Conservation (phyloP, 2,329 filamentous ascomycete genomes). For the Claviceps sp. region DNA sequence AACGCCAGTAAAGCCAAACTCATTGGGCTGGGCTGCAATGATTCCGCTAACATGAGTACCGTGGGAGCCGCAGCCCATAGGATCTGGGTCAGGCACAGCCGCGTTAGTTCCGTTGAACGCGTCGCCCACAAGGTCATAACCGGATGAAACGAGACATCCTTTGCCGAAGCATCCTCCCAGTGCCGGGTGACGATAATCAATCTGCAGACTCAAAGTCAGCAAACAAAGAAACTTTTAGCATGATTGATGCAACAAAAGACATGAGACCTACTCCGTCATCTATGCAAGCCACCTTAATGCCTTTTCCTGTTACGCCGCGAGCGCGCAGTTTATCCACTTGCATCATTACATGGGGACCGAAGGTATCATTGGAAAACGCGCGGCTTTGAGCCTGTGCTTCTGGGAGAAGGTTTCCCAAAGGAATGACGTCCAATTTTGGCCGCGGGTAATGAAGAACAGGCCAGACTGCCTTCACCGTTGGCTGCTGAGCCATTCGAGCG, state of each 20-base stretch:
- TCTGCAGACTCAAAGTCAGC: conserved; percentile 16
- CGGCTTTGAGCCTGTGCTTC: background rate
- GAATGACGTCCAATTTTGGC: background rate
- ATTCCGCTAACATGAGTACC: conserved; percentile 14
- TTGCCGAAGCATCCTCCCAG: conserved; percentile 46
- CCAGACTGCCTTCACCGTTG: background rate
- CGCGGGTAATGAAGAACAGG: background rate
- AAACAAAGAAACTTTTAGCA: background rate
- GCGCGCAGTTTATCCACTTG: conserved; percentile 8
- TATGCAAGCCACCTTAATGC: conserved; percentile 7
- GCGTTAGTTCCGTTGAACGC: conserved; percentile 5
- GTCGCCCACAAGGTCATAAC: conserved; percentile 15
- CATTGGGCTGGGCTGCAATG: conserved; percentile 11
- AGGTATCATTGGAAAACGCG: background rate
- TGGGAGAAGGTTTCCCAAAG: background rate
- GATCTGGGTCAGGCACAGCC: conserved; percentile 10
- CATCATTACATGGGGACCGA: conserved; percentile 9
- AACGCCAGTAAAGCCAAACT: conserved; percentile 3
- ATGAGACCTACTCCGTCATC: conserved; percentile 21
- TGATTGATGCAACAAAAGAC: background rate
- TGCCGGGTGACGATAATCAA: conserved; percentile 46
- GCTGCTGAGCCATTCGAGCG: background rate
- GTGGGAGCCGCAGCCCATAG: conserved; percentile 10
- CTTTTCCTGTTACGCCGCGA: conserved; percentile 8
- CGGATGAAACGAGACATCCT: conserved; percentile 25